Base-by-base conservation (phyloP, 768 basidiomycete genomes). In the Lentinula sp. region DNA sequence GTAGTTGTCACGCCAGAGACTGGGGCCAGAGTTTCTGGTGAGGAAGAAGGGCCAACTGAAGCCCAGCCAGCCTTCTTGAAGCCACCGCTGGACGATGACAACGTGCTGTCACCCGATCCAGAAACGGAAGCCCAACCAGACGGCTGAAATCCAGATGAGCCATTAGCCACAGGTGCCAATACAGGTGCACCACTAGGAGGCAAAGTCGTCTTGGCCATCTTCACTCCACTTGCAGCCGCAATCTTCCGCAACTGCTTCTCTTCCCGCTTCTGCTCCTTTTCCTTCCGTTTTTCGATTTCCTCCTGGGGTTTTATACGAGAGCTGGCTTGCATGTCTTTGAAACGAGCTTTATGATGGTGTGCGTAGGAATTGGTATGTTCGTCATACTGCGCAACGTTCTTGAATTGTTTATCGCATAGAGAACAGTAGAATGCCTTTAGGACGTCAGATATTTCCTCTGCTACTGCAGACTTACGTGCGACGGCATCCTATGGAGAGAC, bases 281-380 rank as follows among this genome's bases (percentile, higher is more conserved):
- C 91, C 67, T 90, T 90, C 54, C 88, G 82, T 66, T 81, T 88
- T 63, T 90, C 88, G 15, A 85, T 65, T 57, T 90, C 90, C 61
- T 84, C 87, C 66, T 84, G 78, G 15, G 81, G 80, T 59, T 84
- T 83, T n/a, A 84, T 73, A 10, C 87, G 85, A 54, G 82, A 82
- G 54, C 85, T 85, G 33, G 85, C 84, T 74, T 91, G 88, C 89
- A 93, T 90, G 66, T 93, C 91, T 65, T 77, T 86, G 70, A 86
- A 82, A 53, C 92, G 87, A 39, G 87, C 87, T 73, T 89, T 92
- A 75, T 92, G 91, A 66, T 91, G 89, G 68, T 93, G 91, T 0
- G 90, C 89, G 65, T 92, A 93, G 6, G 92, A 92, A 67, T 93
- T 93, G 58, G 89, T 90, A 72, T 94, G 92, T 67, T 93, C 92